These are phyloP conservation scores for Flaveria robusta DNA, from an alignment of 129 eudicot species.

Conservation along the genomic window DNA sequence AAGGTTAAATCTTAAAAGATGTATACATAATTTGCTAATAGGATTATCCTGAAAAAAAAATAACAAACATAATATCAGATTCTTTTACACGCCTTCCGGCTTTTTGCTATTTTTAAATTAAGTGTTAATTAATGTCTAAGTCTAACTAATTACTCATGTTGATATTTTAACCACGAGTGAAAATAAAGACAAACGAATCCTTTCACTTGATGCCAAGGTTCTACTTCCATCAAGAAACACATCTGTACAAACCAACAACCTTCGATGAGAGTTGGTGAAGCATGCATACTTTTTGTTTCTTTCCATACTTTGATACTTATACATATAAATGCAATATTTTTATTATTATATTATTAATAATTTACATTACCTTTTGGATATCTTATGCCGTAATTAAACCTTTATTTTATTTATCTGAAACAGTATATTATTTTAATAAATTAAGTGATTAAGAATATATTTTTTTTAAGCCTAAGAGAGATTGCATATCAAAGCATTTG, in stretches of 20 bases:
- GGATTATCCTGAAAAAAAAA: too few species aligned
- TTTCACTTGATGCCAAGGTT: conserved; percentile 34
- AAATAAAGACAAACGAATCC: conserved; percentile 26
- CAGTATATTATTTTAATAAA: not conserved
- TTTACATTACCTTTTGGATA: too few species aligned
- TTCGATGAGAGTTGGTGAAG: conserved; percentile 25
- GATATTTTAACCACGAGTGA: not conserved
- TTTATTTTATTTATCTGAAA: not conserved
- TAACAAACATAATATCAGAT: not conserved
- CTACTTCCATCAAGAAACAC: conserved; percentile 33
- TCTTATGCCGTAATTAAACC: too few species aligned
- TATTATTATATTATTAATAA: not conserved
- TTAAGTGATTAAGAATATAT: not conserved
- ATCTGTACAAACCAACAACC: conserved; percentile 19
- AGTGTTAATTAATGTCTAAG: not conserved
- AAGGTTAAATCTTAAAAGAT: too few species aligned
- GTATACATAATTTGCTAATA: too few species aligned
- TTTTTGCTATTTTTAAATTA: not conserved
- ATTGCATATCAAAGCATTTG: not conserved
- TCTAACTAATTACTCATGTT: not conserved
- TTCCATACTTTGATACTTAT: not conserved
- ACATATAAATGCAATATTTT: not conserved
- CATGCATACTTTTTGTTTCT: conserved; percentile 22
- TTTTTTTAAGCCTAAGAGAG: not conserved
- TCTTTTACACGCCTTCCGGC: not conserved